Evolutionary conservation across 2,329 filamentous ascomycete genomes (phyloP).

Genomic region (Hypoxylon sp.): DNA sequence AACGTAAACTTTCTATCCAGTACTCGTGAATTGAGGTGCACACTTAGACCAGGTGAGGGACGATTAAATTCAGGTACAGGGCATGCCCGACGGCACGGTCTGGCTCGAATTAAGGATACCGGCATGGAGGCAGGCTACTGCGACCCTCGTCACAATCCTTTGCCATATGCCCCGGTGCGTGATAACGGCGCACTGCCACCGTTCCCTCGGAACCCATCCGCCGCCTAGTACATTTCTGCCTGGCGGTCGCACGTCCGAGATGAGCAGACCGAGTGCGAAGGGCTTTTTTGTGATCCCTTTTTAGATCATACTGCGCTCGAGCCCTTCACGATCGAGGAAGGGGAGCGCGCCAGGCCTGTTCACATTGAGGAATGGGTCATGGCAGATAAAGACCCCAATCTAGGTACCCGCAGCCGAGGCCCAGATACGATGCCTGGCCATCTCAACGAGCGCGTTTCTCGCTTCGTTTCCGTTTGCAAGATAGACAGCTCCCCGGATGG

Average conservation of each 20-base stretch:
- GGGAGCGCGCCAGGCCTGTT: background rate
- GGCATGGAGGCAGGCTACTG: conserved; percentile 35
- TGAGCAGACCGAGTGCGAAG: conserved; percentile 12
- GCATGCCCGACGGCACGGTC: conserved; percentile 4
- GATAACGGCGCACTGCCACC: conserved; percentile 41
- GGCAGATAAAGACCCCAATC: conserved; percentile 21
- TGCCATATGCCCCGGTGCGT: conserved; percentile 29
- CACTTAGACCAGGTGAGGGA: conserved; percentile 1
- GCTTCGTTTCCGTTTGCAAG: conserved; percentile 29
- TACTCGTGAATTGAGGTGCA: conserved; percentile 12
- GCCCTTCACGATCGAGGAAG: conserved; percentile 19
- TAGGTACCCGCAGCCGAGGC: conserved; percentile 15
- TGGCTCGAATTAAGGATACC: conserved; percentile 13
- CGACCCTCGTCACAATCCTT: conserved; percentile 34
- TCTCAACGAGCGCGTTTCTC: conserved; percentile 6
- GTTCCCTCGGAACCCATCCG: conserved; percentile 27
- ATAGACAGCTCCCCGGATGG: conserved; percentile 21
- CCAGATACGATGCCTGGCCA: conserved; percentile 2
- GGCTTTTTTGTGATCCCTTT: background rate
- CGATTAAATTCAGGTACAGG: conserved; percentile 17
- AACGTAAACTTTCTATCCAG: conserved; percentile 14
- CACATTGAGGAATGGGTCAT: conserved; percentile 26
- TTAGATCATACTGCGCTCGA: conserved; percentile 23
- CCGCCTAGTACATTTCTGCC: conserved; percentile 19
- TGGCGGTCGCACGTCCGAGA: conserved; percentile 15